Evolutionary conservation across 768 basidiomycete species (phyloP).

Genomic region (Ramaria rubella): DNA sequence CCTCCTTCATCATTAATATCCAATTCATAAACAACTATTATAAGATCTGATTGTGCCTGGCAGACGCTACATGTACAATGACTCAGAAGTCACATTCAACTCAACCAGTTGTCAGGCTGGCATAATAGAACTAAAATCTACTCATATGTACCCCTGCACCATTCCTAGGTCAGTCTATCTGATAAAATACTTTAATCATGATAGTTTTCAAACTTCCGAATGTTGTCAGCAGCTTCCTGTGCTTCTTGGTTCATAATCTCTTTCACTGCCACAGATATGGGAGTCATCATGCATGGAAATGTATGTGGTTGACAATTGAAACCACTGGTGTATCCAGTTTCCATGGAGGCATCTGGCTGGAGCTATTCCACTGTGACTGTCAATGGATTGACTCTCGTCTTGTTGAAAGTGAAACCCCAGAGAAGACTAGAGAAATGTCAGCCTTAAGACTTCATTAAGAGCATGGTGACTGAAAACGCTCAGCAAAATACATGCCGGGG

Average conservation of each 20-base stretch:
- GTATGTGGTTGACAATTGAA: slow-evolving; percentile 14
- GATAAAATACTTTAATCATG: slow-evolving; percentile 3
- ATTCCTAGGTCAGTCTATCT: neutral
- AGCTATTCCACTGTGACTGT: slow-evolving; percentile 2
- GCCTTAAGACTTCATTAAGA: neutral
- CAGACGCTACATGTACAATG: too few species aligned
- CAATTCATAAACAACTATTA: too few species aligned
- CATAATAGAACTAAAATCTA: too few species aligned
- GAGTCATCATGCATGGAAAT: slow-evolving; percentile 8
- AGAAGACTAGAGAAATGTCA: slow-evolving; percentile 9
- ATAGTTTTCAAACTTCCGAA: slow-evolving; percentile 7
- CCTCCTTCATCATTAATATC: too few species aligned
- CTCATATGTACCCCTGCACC: too few species aligned
- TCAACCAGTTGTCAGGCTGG: too few species aligned
- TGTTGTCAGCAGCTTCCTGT: slow-evolving; percentile 9
- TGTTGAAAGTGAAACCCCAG: slow-evolving; percentile 14
- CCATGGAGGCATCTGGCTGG: slow-evolving; percentile 6
- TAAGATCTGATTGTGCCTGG: too few species aligned
- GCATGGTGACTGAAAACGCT: slow-evolving; percentile 11
- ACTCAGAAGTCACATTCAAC: too few species aligned
- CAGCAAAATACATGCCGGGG: slow-evolving; percentile 11
- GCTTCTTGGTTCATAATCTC: slow-evolving; percentile 11
- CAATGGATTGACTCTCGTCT: slow-evolving; percentile 3
- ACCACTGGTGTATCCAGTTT: slow-evolving; percentile 12
- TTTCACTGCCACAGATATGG: slow-evolving; percentile 3